Evolutionary conservation across 108 stramenopile genomes (phyloP).

Genomic region (Nitzschia palea): DNA sequence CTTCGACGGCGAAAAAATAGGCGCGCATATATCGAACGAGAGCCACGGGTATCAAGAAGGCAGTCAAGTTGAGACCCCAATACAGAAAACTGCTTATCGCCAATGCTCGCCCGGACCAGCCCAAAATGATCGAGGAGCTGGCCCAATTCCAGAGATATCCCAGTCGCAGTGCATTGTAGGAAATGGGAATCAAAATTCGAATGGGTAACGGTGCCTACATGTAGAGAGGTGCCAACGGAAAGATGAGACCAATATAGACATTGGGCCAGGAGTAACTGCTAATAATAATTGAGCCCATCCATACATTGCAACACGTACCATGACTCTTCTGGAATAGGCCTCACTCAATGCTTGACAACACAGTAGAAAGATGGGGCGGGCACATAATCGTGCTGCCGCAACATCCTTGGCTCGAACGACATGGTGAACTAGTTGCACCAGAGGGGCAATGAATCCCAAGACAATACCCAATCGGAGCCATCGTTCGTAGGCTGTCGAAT

Average conservation of each 20-base stretch:
- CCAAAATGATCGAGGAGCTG: conserved; percentile 21
- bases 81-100: conserved; percentile 60
- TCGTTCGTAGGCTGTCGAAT: conserved; percentile 40
- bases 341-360: conserved; percentile 69
- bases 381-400: conserved; percentile 23
- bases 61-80: conserved; percentile 64
- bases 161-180: conserved; percentile 60
- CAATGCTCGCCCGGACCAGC: conserved; percentile 33
- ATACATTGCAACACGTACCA: conserved; percentile 14
- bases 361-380: conserved; percentile 58
- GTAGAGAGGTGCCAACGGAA: no score
- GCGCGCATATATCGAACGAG: conserved; percentile 64
- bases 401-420: background rate
- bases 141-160: conserved; percentile 62
- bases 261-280: no score
- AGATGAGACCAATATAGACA: no score
- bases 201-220: conserved; percentile 59
- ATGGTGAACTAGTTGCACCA: conserved; percentile 19
- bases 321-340: conserved; percentile 24
- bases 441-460: conserved; percentile 52
- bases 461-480: conserved; percentile 63
- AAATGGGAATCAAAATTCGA: conserved; percentile 66
- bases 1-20: conserved; percentile 78
- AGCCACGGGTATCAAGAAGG: conserved; percentile 76
- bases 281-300: no score